Percentiles rank a stretch among this genome's conserved stretches.
Evolutionary conservation across 1,284 basidiomycete species (phyloP).

Genomic region (Hemileia vastatrix): DNA sequence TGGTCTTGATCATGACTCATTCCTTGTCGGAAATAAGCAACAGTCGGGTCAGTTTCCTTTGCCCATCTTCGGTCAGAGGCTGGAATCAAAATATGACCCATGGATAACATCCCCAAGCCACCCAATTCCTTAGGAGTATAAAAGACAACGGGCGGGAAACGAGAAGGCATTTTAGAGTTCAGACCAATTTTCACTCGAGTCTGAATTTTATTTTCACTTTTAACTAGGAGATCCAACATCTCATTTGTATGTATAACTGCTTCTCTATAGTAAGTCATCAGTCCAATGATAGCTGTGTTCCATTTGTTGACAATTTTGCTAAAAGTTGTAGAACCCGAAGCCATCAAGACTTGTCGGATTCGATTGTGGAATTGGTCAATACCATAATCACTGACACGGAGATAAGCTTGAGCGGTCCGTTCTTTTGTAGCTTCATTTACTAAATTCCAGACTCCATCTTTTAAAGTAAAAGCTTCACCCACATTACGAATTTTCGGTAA

Average conservation of each 20-base stretch:
- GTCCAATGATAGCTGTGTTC: conserved; percentile 88
- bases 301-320: conserved; percentile 99
- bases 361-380: conserved; percentile 94
- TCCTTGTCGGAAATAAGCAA: conserved; percentile 46
- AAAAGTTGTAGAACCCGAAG: conserved; percentile 96
- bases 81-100: conserved; percentile 97
- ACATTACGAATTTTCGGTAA: conserved; percentile 88
- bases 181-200: conserved; percentile 98
- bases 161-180: conserved; percentile 98
- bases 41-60: conserved; percentile 89
- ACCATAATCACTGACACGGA: conserved; percentile 64
- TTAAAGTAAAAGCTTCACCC: conserved; percentile 90
- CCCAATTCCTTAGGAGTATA: conserved; percentile 91
- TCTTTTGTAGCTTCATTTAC: conserved; percentile 87
- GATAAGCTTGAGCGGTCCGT: conserved; percentile 90
- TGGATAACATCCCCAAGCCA: conserved; percentile 96
- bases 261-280: conserved; percentile 96
- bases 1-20: conserved; percentile 57
- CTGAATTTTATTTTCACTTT: conserved; percentile 97
- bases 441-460: conserved; percentile 95
- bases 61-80: conserved; percentile 95
- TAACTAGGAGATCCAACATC: conserved; percentile 82
- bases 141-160: conserved; percentile 96
- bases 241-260: conserved; percentile 98
- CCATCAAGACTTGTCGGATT: conserved; percentile 95